A percentile compares a stretch with the other conserved stretches of the same genome.
Evolutionary conservation across 2,329 filamentous ascomycete species (phyloP).

Genomic region (Pyricularia sp.): DNA sequence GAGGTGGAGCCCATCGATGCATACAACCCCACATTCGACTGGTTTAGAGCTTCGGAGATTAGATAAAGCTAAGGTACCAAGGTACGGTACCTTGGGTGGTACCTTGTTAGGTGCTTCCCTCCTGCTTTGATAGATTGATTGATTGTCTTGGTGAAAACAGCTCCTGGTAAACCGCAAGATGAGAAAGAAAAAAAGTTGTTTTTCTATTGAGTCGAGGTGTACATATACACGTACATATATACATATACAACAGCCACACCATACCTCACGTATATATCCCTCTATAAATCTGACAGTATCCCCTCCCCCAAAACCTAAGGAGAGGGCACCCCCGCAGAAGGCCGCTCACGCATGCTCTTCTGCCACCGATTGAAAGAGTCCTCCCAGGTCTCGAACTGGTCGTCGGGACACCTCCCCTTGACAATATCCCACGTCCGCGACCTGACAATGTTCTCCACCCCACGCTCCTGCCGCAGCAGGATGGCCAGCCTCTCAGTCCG

Average conservation of each 20-base stretch:
- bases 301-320: neutral
- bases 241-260: neutral
- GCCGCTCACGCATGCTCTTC: conserved; percentile 15
- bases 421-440: conserved; percentile 74
- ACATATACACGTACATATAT: neutral
- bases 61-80: conserved; percentile 1
- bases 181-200: neutral
- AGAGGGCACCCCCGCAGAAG: neutral
- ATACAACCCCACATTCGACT: neutral
- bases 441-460: conserved; percentile 71
- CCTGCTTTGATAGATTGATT: too few species aligned
- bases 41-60: neutral
- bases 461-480: conserved; percentile 64
- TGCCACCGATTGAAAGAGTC: conserved; percentile 54
- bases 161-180: neutral
- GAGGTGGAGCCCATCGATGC: neutral
- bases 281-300: neutral
- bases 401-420: conserved; percentile 58
- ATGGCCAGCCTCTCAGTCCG: conserved; percentile 71
- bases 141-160: too few species aligned
- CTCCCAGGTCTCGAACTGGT: conserved; percentile 51
- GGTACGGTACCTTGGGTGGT: neutral
- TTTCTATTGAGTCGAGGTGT: neutral
- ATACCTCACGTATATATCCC: neutral
- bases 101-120: neutral